phyloP scores from a whole-genome alignment of 805 yeast genomes.

The Clavispora phyllophila region DNA sequence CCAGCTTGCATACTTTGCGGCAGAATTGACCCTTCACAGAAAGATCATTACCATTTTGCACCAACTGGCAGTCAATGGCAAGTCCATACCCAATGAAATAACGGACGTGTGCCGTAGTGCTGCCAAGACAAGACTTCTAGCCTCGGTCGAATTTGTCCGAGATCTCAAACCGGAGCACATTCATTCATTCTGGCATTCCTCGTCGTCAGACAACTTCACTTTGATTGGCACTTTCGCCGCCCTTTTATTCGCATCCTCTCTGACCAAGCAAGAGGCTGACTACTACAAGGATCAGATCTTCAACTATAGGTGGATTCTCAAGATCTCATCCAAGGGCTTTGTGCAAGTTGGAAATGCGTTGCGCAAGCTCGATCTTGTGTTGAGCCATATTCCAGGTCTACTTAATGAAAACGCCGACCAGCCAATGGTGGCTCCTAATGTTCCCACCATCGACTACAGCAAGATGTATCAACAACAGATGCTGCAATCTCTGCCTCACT shows the following conservation, averaged over 20 bases:
- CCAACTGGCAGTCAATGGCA: slow-evolving; percentile 29
- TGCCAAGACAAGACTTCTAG: slow-evolving; percentile 74
- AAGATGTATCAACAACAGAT: slow-evolving; percentile 10
- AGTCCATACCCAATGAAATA: slow-evolving; percentile 31
- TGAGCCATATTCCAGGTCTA: slow-evolving; percentile 72
- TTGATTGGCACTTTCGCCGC: slow-evolving; percentile 87
- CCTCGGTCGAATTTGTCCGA: slow-evolving; percentile 75
- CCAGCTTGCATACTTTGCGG: slow-evolving; percentile 82
- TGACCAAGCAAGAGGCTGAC: slow-evolving; percentile 53
- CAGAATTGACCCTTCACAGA: slow-evolving; percentile 83
- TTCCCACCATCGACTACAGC: slow-evolving; percentile 21
- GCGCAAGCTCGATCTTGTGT: slow-evolving; percentile 61
- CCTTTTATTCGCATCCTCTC: slow-evolving; percentile 64
- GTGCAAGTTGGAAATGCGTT: slow-evolving; percentile 76
- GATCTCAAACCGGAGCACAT: slow-evolving; percentile 77
- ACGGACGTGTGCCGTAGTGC: slow-evolving; percentile 71
- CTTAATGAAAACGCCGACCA: slow-evolving; percentile 35
- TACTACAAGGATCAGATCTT: slow-evolving; percentile 63
- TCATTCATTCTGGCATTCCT: slow-evolving; percentile 86
- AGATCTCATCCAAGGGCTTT: slow-evolving; percentile 70
- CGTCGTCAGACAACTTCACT: slow-evolving; percentile 73
- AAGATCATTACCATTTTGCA: slow-evolving; percentile 57
- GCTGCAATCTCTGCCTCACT: slow-evolving; percentile 6
- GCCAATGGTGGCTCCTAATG: slow-evolving; percentile 34
- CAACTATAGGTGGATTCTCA: slow-evolving; percentile 72